A percentile compares a stretch with the other conserved stretches of the same genome.
Conservation (phyloP, 768 basidiomycete species). For the Psilocybe azurescens region DNA sequence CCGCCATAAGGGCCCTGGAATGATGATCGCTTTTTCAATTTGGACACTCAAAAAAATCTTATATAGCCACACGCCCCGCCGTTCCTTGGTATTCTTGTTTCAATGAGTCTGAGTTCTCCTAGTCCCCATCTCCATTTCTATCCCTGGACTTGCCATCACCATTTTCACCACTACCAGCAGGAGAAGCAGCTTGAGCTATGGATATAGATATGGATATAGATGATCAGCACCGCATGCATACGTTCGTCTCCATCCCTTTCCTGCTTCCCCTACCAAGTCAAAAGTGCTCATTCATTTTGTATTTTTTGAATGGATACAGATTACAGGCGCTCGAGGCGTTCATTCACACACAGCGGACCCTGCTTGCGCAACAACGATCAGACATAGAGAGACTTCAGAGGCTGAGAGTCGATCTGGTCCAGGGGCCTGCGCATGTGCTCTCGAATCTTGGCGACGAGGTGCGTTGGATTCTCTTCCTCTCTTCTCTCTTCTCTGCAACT, state of each 20-base stretch:
- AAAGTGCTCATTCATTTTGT: conserved; percentile 4
- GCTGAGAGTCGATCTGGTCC: conserved; percentile 25
- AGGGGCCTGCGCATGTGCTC: conserved; percentile 16
- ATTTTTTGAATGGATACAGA: conserved; percentile 32
- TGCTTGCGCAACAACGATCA: conserved; percentile 63
- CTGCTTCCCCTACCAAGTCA: background rate
- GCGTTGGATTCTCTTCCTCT: background rate
- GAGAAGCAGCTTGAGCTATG: conserved; percentile 28
- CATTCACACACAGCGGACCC: conserved; percentile 61
- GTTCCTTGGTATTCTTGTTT: conserved; percentile 10
- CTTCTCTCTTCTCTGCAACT: background rate
- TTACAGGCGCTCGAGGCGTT: conserved; percentile 71
- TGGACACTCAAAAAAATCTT: conserved; percentile 16
- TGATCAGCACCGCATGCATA: conserved; percentile 34
- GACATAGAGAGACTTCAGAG: conserved; percentile 64
- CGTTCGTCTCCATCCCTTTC: conserved; percentile 31
- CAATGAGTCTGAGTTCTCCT: conserved; percentile 23
- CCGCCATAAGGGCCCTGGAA: background rate
- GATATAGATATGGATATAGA: conserved; percentile 24
- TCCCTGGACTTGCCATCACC: no score
- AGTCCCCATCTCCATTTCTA: no score
- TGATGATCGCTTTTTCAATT: no score
- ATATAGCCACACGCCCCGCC: conserved; percentile 13
- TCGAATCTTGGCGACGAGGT: conserved; percentile 38
- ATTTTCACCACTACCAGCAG: no score